Evolutionary conservation across 1,284 basidiomycete species (phyloP).

Genomic region (Sanguinoderma infundibulare): DNA sequence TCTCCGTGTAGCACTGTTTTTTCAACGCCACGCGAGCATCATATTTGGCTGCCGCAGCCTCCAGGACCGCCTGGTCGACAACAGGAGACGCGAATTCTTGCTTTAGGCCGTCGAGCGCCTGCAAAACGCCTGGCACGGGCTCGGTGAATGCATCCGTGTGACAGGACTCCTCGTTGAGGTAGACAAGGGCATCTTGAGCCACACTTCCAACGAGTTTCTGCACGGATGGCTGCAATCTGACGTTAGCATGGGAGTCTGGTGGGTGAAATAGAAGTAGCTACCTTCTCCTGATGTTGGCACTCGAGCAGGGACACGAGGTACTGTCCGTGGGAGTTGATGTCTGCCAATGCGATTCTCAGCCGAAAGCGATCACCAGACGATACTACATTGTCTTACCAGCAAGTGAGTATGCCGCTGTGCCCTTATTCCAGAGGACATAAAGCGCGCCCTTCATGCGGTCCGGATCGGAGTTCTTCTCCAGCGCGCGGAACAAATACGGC

Average conservation of each 20-base stretch:
- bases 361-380: not conserved
- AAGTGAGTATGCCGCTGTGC: slow-evolving; percentile 70
- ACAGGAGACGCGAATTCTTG: slow-evolving; percentile 50
- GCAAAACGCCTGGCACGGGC: slow-evolving; percentile 48
- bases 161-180: slow-evolving; percentile 65
- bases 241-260: slow-evolving; percentile 8
- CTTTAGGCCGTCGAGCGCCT: slow-evolving; percentile 50
- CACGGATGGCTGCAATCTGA: slow-evolving; percentile 72
- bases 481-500: slow-evolving; percentile 74
- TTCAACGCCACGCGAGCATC: slow-evolving; percentile 47
- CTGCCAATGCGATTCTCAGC: slow-evolving; percentile 37
- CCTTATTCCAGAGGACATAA: slow-evolving; percentile 85
- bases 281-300: slow-evolving; percentile 94
- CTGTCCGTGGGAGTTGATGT: slow-evolving; percentile 68
- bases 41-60: slow-evolving; percentile 46
- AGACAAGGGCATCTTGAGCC: slow-evolving; percentile 66
- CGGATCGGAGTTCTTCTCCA: slow-evolving; percentile 80
- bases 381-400: slow-evolving; percentile 47
- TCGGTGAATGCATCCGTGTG: slow-evolving; percentile 64
- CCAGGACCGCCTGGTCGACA: slow-evolving; percentile 49
- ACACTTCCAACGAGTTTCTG: slow-evolving; percentile 85
- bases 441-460: slow-evolving; percentile 97
- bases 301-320: slow-evolving; percentile 78
- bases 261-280: slow-evolving; percentile 29
- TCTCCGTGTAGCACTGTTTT: slow-evolving; percentile 49